Base-by-base conservation (phyloP, 106 monocot species). In the Acorus calamus region DNA sequence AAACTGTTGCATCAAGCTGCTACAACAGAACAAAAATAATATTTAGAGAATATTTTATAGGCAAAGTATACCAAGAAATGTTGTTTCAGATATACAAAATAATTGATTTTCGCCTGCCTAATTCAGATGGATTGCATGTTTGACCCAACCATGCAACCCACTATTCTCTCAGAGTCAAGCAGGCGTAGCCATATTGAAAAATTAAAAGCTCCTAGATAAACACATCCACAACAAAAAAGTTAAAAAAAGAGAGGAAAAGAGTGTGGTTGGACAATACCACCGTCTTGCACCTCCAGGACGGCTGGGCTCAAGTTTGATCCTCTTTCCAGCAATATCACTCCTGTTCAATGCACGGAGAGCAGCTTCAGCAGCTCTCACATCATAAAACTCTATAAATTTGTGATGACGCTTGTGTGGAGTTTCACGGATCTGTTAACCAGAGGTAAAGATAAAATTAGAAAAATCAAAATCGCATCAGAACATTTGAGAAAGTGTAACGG, bases 301-400 rank as follows among this genome's bases (percentile, higher is more conserved):
- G 62, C 73, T 77, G 44, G 70, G 76, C 69, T 87, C 78, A 45
- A 87, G 57, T 57, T 79, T 91, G 66, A 86, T 83, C 74, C 73
- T 74, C 63, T 81, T 86, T 41, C 80, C 86, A 11, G 74, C 72
- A 67, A 84, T 74, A 46, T 76, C 80, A 63, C 68, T 77, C 66
- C 80, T 69, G 61, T 81, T 81, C 66, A 86, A 70, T 66, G 83
- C 76, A 76, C 65, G 65, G 65, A 91, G 73, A 47, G 86, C 86
- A 62, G 75, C 78, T 57, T 91, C 86, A 52, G 88, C 81, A 73
- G 80, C 88, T 71, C 88, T 82, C 63, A 76, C 69, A 80, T 92
- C 92, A 77, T 84, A 91, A 65, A 81, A 91, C 66, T 86, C 86
- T 57, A 91, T 66, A 11, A 71, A 62, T 64, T 78, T 84, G 45